Conservation (phyloP, 148 eudicot species). For the Suaeda aralocaspica region DNA sequence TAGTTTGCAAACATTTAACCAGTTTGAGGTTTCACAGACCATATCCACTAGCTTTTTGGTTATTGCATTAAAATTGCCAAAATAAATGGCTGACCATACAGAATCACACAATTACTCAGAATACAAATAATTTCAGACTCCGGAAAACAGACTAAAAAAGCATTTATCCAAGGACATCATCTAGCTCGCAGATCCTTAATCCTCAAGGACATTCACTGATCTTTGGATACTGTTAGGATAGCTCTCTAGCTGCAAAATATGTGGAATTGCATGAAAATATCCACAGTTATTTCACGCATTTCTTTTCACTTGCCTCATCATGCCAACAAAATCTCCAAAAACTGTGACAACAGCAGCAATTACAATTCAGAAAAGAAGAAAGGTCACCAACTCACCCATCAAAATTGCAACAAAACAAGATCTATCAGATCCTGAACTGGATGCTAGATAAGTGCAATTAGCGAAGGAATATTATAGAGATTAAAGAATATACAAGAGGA, state of each 20-base stretch:
- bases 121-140: neutral
- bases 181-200: too few species aligned
- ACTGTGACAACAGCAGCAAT: slow-evolving; percentile 45
- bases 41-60: too few species aligned
- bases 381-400: too few species aligned
- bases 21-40: neutral
- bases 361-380: too few species aligned
- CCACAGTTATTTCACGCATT: too few species aligned
- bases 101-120: neutral
- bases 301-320: slow-evolving; percentile 63
- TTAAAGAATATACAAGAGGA: too few species aligned
- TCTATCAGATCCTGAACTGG: neutral
- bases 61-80: neutral
- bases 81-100: neutral
- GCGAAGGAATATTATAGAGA: too few species aligned
- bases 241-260: neutral
- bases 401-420: neutral
- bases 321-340: slow-evolving; percentile 64
- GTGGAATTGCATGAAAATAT: neutral
- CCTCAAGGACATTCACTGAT: too few species aligned
- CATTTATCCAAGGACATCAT: too few species aligned
- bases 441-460: too few species aligned
- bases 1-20: too few species aligned
- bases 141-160: neutral
- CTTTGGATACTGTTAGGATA: neutral